These are phyloP conservation scores for Marchantia paleacea DNA, from an alignment of 225 moss, liverwort and hornwort genomes.

Conservation along the genomic window DNA sequence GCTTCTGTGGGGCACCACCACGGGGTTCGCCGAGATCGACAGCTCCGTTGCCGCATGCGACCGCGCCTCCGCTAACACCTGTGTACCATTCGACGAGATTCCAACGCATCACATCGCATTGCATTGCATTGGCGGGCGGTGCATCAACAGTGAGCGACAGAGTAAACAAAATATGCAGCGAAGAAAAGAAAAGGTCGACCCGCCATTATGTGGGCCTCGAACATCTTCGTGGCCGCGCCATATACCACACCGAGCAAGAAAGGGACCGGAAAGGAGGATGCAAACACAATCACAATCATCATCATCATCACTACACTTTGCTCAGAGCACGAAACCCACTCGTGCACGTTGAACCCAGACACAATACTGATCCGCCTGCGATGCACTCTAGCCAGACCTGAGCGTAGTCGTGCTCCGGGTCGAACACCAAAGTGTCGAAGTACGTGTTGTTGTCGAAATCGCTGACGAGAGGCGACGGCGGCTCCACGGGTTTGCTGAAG, in stretches of 20 bases:
- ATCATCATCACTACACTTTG: too few species aligned
- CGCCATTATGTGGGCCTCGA: neutral
- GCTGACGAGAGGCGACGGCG: conserved; percentile 3
- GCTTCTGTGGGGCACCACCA: neutral
- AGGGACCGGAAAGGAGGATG: neutral
- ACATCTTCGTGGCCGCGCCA: neutral
- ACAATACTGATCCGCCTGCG: too few species aligned
- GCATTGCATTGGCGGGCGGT: too few species aligned
- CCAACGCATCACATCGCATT: too few species aligned
- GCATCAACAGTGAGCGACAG: too few species aligned
- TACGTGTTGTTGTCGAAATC: conserved; percentile 12
- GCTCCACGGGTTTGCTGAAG: conserved; percentile 1
- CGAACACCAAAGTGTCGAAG: conserved; percentile 29
- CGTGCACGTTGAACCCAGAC: too few species aligned
- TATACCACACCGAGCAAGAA: neutral
- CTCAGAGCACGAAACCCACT: too few species aligned
- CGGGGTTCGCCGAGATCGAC: neutral
- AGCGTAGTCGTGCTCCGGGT: conserved; percentile 27
- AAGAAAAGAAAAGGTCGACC: too few species aligned
- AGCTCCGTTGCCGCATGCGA: conserved; percentile 10
- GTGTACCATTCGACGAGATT: too few species aligned
- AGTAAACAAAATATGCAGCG: too few species aligned
- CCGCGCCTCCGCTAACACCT: conserved; percentile 33
- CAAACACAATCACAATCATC: neutral
- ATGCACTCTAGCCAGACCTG: conserved; percentile 17